These are phyloP conservation scores for Paramecium tetraurelia DNA, from an alignment of 73 alveolate species.

Conservation along the genomic window DNA sequence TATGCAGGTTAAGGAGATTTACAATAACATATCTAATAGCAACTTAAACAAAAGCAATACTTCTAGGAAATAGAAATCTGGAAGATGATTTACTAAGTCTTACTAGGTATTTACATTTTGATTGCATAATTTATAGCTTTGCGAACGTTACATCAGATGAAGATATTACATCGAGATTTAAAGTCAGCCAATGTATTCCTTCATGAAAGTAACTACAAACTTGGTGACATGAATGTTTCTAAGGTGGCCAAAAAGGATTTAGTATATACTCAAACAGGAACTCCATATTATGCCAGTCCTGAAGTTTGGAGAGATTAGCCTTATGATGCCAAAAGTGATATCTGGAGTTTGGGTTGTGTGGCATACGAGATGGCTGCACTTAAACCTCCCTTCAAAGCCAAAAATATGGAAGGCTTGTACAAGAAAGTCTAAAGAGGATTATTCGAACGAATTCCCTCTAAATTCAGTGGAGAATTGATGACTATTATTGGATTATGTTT, in stretches of 20 bases:
- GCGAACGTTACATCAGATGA: slow-evolving; percentile 58
- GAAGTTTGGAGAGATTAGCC: slow-evolving; percentile 91
- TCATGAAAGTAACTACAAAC: slow-evolving; percentile 65
- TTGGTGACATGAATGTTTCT: slow-evolving; percentile 90
- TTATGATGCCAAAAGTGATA: slow-evolving; percentile 87
- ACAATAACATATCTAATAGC: slow-evolving; percentile 69
- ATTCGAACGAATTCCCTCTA: slow-evolving; percentile 45
- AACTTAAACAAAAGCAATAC: slow-evolving; percentile 57
- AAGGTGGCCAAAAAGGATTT: slow-evolving; percentile 78
- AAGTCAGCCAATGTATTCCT: slow-evolving; percentile 79
- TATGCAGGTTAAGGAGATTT: slow-evolving; percentile 76
- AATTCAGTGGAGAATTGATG: background rate
- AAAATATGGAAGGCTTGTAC: slow-evolving; percentile 70
- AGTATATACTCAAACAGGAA: slow-evolving; percentile 93
- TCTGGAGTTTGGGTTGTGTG: slow-evolving; percentile 95
- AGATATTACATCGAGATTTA: slow-evolving; percentile 71
- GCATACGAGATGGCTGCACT: slow-evolving; percentile 92
- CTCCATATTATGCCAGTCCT: slow-evolving; percentile 92
- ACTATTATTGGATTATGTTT: background rate
- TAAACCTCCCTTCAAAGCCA: slow-evolving; percentile 92
- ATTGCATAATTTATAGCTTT: slow-evolving; percentile 55
- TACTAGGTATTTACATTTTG: slow-evolving; percentile 33
- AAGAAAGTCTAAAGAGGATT: slow-evolving; percentile 49
- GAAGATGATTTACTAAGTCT: slow-evolving; percentile 73
- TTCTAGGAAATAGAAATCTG: slow-evolving; percentile 75